Evolutionary conservation across 495 filamentous ascomycete genomes (phyloP), one percentile per base, ranked within the genome.

Genomic region (Neurospora sp.): DNA sequence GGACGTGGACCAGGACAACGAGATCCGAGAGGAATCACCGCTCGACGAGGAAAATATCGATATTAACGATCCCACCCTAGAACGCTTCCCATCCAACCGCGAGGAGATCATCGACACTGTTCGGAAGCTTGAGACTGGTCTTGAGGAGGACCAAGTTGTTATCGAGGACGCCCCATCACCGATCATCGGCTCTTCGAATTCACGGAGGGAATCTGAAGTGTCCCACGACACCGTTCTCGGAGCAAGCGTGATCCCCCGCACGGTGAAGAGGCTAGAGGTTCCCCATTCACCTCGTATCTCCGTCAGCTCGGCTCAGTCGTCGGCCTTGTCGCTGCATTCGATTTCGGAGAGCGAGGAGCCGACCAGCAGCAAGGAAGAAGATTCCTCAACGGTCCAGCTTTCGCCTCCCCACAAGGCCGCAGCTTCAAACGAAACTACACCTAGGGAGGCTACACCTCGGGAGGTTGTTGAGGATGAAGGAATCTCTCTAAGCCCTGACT

Each of bases 1-100:
- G 24, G 74, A 76, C 40, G 69, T 75, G 2, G 70, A 45, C 17
- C 70, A 39, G 38, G 48, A 70, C 21, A 69, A 43, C 19, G 71
- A 76, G 39, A 36, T 54, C 48, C 10, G 42, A 39, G 39, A 71
- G n/a, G 69, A 34, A 43, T 21, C 62, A 74, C 7, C 76, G 77
- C 9, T 73, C 39, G 77, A 78, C 31, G 28, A 69, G 2, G 75
- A 79, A 11, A 71, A 80, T 42, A 66, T 81, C 31, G 85, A 88
- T 73, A 73, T 83, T 36, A 82, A 87, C 69, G 84, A 89, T 75
- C 87, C 86, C n/a, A 81, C 80, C 0, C 69, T 89, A 38, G 86
- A 87, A 73, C 78, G 72, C 8, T 88, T 89, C 77, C 87, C 87
- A 1, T 85, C 82, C 3, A 81, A 84, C 72, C 81, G 85, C 8